A percentile compares a stretch with the other conserved stretches of the same genome.
Evolutionary conservation across 306 rosid species (phyloP).

Genomic region (Begonia masoniana): DNA sequence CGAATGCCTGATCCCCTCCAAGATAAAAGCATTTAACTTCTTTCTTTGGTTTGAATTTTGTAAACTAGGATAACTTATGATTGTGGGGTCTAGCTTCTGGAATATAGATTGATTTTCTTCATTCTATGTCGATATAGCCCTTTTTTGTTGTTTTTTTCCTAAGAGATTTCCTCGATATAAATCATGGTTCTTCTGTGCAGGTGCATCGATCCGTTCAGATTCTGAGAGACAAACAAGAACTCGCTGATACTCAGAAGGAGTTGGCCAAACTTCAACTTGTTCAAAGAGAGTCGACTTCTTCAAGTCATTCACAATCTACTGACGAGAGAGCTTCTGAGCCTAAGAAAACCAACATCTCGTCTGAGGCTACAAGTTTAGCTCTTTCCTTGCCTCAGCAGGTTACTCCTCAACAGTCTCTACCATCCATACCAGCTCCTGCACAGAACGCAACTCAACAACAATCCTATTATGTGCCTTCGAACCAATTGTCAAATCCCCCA

Average conservation of each 20-base stretch:
- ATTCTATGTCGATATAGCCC: no score
- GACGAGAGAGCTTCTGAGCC: conserved; percentile 66
- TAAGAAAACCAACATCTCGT: conserved; percentile 40
- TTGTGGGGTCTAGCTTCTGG: no score
- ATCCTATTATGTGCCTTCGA: conserved; percentile 57
- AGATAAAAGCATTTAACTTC: no score
- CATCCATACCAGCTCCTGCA: conserved; percentile 40
- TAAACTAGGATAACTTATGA: no score
- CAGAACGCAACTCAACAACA: conserved; percentile 51
- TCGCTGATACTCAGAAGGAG: conserved; percentile 87
- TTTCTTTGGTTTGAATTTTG: no score
- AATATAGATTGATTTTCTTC: no score
- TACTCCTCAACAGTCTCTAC: conserved; percentile 34
- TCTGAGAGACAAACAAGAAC: conserved; percentile 94
- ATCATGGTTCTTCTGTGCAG: conserved; percentile 6
- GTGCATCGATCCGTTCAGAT: conserved; percentile 96
- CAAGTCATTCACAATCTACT: conserved; percentile 59
- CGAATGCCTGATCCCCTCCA: no score
- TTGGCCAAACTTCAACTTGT: conserved; percentile 86
- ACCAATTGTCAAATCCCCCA: conserved; percentile 40
- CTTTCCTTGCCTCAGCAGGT: conserved; percentile 82
- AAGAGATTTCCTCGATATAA: no score
- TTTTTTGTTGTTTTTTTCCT: no score
- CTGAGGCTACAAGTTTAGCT: conserved; percentile 64
- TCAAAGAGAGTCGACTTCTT: conserved; percentile 76